Evolutionary conservation across 2,329 filamentous ascomycete species (phyloP).

Genomic region (Neofusicoccum umdonicola): DNA sequence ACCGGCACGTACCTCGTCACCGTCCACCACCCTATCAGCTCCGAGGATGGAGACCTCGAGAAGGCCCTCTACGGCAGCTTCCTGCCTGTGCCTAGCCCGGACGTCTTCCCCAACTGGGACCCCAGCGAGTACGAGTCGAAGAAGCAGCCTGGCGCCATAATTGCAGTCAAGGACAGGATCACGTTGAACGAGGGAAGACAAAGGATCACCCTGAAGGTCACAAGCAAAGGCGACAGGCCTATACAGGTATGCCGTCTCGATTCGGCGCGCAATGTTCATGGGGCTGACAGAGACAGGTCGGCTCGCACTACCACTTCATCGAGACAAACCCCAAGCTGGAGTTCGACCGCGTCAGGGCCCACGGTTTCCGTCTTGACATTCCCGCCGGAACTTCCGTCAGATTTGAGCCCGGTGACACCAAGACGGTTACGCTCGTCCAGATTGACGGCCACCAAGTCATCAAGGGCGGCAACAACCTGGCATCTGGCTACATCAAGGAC

Average conservation of each 20-base stretch:
- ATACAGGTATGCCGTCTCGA: slow-evolving; percentile 64
- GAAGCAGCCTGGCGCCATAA: slow-evolving; percentile 75
- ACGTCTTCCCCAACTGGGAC: slow-evolving; percentile 65
- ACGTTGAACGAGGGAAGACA: slow-evolving; percentile 70
- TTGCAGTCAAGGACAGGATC: slow-evolving; percentile 68
- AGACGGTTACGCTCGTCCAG: slow-evolving; percentile 85
- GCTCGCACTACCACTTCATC: slow-evolving; percentile 94
- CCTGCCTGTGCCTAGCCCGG: slow-evolving; percentile 70
- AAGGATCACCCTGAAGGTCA: slow-evolving; percentile 72
- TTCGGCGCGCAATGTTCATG: neutral
- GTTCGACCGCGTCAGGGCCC: slow-evolving; percentile 80
- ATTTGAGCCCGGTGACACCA: slow-evolving; percentile 90
- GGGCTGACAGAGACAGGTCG: slow-evolving; percentile 51
- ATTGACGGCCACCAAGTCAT: slow-evolving; percentile 81
- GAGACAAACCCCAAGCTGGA: slow-evolving; percentile 88
- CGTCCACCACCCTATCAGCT: slow-evolving; percentile 83
- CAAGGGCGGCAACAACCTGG: slow-evolving; percentile 77
- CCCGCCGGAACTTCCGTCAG: slow-evolving; percentile 86
- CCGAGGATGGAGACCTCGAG: slow-evolving; percentile 81
- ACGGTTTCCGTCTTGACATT: slow-evolving; percentile 86
- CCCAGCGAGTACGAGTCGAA: slow-evolving; percentile 64
- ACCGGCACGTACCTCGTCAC: slow-evolving; percentile 92
- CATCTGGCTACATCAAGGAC: slow-evolving; percentile 68
- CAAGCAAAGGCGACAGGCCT: slow-evolving; percentile 82
- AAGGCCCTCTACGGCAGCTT: slow-evolving; percentile 90